Evolutionary conservation across 495 filamentous ascomycete genomes (phyloP).

Genomic region (Hamigera avellanea): DNA sequence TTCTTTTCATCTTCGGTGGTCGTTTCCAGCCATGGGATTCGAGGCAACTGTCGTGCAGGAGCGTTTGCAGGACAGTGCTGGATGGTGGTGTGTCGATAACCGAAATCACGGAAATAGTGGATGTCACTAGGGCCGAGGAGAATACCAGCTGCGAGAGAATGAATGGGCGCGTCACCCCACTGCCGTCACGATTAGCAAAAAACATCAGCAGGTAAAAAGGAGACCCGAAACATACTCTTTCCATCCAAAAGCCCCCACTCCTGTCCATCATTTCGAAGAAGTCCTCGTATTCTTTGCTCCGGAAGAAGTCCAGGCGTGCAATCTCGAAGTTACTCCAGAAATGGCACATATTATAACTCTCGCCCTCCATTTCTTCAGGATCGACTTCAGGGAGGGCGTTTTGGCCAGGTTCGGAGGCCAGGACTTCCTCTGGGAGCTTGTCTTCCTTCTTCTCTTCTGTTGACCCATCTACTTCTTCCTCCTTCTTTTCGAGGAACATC

Average conservation of each 20-base stretch:
- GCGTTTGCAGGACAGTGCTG: slow-evolving; percentile 98
- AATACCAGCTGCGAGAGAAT: slow-evolving; percentile 89
- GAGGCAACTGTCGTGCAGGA: slow-evolving; percentile 73
- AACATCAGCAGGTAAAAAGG: neutral
- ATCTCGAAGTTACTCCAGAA: slow-evolving; percentile 99
- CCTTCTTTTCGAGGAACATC: slow-evolving; percentile 82
- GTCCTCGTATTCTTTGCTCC: slow-evolving; percentile 91
- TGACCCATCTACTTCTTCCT: slow-evolving; percentile 39
- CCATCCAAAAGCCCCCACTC: slow-evolving; percentile 98
- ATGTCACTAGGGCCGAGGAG: slow-evolving; percentile 75
- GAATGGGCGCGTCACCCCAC: slow-evolving; percentile 99
- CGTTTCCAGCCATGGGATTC: slow-evolving; percentile 71
- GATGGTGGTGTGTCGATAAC: slow-evolving; percentile 96
- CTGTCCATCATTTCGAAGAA: slow-evolving; percentile 99
- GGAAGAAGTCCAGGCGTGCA: slow-evolving; percentile 86
- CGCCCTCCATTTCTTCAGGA: slow-evolving; percentile 89
- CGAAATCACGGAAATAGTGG: slow-evolving; percentile 99
- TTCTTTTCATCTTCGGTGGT: slow-evolving; percentile 79
- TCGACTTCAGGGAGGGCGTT: slow-evolving; percentile 70
- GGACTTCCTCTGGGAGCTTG: slow-evolving; percentile 68
- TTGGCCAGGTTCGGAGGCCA: slow-evolving; percentile 62
- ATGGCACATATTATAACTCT: slow-evolving; percentile 99
- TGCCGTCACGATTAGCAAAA: slow-evolving; percentile 25
- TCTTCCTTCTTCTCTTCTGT: slow-evolving; percentile 59
- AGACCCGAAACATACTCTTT: slow-evolving; percentile 57